Conservation (phyloP, 495 filamentous ascomycete species). For the Cudoniella acicularis region DNA sequence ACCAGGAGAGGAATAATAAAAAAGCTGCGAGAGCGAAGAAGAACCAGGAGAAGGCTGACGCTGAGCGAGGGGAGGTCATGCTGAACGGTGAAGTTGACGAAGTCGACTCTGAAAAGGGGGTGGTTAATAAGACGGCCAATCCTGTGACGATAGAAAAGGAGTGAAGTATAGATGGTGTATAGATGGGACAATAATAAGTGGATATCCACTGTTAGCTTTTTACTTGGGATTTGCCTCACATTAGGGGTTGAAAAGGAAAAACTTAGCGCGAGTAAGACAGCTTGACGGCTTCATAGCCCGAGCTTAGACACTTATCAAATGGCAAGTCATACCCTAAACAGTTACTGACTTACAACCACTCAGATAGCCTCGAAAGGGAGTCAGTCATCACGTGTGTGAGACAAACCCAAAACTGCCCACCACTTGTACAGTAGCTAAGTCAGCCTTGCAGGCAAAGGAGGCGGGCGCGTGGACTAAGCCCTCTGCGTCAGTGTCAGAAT, state of each 20-base stretch:
- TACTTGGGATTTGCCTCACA: too few relatives aligned
- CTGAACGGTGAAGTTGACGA: conserved; percentile 1
- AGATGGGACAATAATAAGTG: too few relatives aligned
- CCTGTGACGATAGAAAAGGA: not conserved
- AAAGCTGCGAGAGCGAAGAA: conserved; percentile 12
- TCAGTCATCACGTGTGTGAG: not conserved
- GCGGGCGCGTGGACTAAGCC: not conserved
- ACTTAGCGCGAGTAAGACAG: too few relatives aligned
- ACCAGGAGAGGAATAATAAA: conserved; percentile 40
- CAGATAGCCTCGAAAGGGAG: not conserved
- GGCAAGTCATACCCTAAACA: not conserved
- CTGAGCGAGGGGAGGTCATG: not conserved
- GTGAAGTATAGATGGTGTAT: too few relatives aligned
- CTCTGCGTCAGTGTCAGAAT: not conserved
- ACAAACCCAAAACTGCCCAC: not conserved
- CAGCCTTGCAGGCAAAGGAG: not conserved
- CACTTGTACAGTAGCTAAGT: not conserved
- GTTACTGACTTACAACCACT: not conserved
- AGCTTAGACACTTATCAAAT: not conserved
- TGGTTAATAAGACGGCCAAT: not conserved
- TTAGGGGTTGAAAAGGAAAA: too few relatives aligned
- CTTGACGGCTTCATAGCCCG: not conserved
- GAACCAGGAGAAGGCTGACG: not conserved
- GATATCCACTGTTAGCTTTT: too few relatives aligned
- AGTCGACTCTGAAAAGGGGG: conserved; percentile 5